Conservation (phyloP, 768 basidiomycete genomes). For the Termitomyces sp. region DNA sequence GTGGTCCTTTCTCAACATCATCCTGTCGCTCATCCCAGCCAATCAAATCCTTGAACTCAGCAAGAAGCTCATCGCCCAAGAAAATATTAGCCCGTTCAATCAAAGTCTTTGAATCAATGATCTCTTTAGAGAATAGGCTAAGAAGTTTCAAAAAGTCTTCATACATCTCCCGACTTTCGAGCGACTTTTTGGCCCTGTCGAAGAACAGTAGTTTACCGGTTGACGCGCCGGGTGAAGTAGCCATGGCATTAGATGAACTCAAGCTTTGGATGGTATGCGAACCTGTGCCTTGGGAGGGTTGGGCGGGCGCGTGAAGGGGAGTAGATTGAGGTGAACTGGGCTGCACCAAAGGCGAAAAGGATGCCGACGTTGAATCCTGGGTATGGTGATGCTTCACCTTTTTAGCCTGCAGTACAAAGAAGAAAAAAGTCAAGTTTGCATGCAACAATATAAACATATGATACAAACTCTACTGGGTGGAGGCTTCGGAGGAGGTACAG, state of each 20-base stretch:
- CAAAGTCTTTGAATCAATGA: constrained; percentile 83
- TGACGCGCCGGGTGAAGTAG: constrained; percentile 33
- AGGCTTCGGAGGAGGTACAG: constrained; percentile 50
- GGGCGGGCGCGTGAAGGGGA: constrained; percentile 24
- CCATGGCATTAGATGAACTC: constrained; percentile 24
- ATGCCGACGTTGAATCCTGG: constrained; percentile 52
- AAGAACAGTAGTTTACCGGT: constrained; percentile 90
- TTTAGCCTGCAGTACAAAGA: constrained; percentile 43
- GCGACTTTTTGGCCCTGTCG: constrained; percentile 81
- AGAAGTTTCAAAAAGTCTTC: constrained; percentile 96
- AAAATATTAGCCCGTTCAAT: constrained; percentile 80
- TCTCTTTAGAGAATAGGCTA: constrained; percentile 85
- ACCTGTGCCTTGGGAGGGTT: constrained; percentile 17
- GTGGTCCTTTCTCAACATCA: constrained; percentile 65
- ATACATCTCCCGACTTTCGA: constrained; percentile 74
- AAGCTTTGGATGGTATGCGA: constrained; percentile 22
- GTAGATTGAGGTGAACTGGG: constrained; percentile 42
- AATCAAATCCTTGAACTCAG: constrained; percentile 83
- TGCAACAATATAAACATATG: constrained; percentile 1
- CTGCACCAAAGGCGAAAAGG: constrained; percentile 46
- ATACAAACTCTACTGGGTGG: constrained; percentile 44
- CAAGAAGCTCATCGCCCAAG: constrained; percentile 77
- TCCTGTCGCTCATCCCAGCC: constrained; percentile 71
- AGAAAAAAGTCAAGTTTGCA: constrained; percentile 1
- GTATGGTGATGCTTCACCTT: constrained; percentile 62